Evolutionary conservation across 495 filamentous ascomycete genomes (phyloP), one percentile per base, ranked within the genome.

Genomic region (Aspergillus olivimuriae): DNA sequence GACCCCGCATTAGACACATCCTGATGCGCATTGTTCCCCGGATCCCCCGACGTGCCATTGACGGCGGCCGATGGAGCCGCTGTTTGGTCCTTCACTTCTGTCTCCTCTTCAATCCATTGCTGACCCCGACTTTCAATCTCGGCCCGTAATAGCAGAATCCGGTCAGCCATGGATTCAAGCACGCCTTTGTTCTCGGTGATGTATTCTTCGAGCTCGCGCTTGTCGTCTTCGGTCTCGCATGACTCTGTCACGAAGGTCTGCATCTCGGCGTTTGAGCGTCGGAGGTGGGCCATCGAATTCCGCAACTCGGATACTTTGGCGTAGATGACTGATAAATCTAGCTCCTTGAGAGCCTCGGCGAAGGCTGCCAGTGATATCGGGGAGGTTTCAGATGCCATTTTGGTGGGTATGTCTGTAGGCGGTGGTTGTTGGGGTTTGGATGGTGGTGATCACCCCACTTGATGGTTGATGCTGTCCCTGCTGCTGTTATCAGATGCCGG

Each of bases 261-360:
- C 30, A 91, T 69, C 62, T 91, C 79, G 38, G 71, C 67, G 65
- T 94, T 94, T 18, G 84, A 89, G 63, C 80, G 78, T 43, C 80
- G 72, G 16, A 95, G 83, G 60, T 95, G 89, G 7, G 78, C 70
- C 59, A 92, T 87, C 40, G 75, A 81, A 72, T 94, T 94, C 58
- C 76, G 80, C 31, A 95, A 70, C 59, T 95, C 89, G 50, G 80
- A 74, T 50, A 81, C 80, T 72, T 95, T 95, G 62, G 78, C 66
- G 68, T 89, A 83, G 32, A 95, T 76, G 32, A 73, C 68, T 44
- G 76, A 74, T 54, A 90, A 65, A 28, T 86, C 75, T 19, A 95
- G 81, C 49, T 82, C 78, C 51, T 73, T 62, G 47, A 95, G 74
- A 11, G 89, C 89, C 57, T 73, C 70, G 48, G 85, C 80, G 71